Base-by-base conservation (phyloP, 2,329 filamentous ascomycete species). In the Trichophyton benhamiae region DNA sequence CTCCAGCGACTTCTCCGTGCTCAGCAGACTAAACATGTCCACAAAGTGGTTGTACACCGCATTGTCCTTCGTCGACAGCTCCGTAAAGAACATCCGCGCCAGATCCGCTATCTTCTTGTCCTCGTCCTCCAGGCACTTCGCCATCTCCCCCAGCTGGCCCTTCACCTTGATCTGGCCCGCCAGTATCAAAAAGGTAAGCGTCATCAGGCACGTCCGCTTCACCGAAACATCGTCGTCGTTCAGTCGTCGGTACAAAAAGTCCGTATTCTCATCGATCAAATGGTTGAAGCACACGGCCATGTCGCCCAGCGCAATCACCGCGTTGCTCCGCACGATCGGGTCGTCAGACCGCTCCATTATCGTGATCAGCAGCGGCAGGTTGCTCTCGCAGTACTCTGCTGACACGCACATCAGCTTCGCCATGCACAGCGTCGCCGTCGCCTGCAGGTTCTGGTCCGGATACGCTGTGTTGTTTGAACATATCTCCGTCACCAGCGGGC, bases 271-370 rank as follows among this genome's bases (percentile, higher is more conserved):
- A 71, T 99, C 95, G 67, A 99, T 96, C 58, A 99, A 83, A 71
- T 99, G 94, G 71, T 99, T 99, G 82, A 99, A 99, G 81, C 91
- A 96, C 22, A 99, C 94, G 0, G 95, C 95, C 94, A 99, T 99
- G 72, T 99, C 94, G 44, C 94, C 94, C 0, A 99, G 84, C 0
- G 94, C 92, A 67, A 99, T 95, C 17, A 99, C 95, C 8, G 95
- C 89, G 71, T 99, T 99, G 68, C 89, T 95, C 59, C 94, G 87
- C 44, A 95, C 92, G 17, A 91, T 95, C 0, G 95, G 88, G 69
- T 96, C 90, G 36, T 89, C 84, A 1, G 91, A 96, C 33, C 91
- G 87, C 76, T 99, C 94, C 80, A 99, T 91, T 69, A 99, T 97
- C 15, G 92, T 97, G 75, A 99, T 96, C 63, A 99, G 85, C 2